These are phyloP conservation scores for Curvularia hawaiiensis DNA, from an alignment of 2,329 filamentous ascomycete species.

Conservation along the genomic window DNA sequence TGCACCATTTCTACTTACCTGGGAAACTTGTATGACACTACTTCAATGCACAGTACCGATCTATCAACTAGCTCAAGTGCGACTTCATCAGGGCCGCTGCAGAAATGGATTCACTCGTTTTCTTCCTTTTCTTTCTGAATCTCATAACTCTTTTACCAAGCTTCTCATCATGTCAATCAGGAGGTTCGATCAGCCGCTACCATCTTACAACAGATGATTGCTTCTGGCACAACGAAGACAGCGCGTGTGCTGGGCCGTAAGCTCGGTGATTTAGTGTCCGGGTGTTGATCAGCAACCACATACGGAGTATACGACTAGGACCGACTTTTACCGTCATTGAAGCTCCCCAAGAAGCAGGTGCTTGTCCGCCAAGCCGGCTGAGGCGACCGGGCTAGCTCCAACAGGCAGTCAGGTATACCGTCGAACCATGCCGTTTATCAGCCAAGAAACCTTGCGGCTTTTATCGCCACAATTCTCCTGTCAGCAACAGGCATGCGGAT, in stretches of 20 bases:
- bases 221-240: too few relatives aligned
- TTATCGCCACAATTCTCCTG: not conserved
- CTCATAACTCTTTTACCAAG: not conserved
- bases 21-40: not conserved
- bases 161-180: not conserved
- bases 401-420: not conserved
- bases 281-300: too few relatives aligned
- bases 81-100: not conserved
- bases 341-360: not conserved
- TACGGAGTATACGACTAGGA: not conserved
- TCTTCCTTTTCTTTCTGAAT: not conserved
- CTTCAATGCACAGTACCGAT: too few relatives aligned
- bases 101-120: not conserved
- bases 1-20: not conserved
- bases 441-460: not conserved
- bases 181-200: not conserved
- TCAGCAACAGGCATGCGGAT: not conserved
- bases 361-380: not conserved
- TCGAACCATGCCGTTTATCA: not conserved
- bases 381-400: not conserved
- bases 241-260: too few relatives aligned
- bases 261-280: too few relatives aligned
- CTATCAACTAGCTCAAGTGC: too few relatives aligned
- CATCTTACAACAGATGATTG: not conserved
- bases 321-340: not conserved